A percentile compares a stretch with the other conserved stretches of the same genome.
These are phyloP conservation scores for Angomonas desouzai DNA, from an alignment of 208 protist genomes.

Conservation along the genomic window DNA sequence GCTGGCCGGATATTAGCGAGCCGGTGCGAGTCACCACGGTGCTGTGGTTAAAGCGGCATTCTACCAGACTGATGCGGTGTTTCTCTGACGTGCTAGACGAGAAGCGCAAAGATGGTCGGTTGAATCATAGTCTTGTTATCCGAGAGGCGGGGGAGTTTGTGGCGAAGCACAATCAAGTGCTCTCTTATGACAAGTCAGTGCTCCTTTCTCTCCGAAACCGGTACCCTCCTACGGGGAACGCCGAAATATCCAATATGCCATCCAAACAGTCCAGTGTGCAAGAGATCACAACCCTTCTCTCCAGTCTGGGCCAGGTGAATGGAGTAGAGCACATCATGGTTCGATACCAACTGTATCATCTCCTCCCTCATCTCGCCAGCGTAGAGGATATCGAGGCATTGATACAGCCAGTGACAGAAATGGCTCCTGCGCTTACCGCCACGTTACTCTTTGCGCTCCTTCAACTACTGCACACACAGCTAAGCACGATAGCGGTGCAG, in stretches of 20 bases:
- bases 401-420: background rate
- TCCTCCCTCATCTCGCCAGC: too few relatives aligned
- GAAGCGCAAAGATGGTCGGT: background rate
- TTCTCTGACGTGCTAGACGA: background rate
- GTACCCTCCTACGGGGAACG: too few relatives aligned
- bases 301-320: too few relatives aligned
- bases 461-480: background rate
- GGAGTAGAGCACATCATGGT: too few relatives aligned
- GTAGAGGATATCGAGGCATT: background rate
- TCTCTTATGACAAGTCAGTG: background rate
- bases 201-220: background rate
- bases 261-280: too few relatives aligned
- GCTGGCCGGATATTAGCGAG: constrained; percentile 1
- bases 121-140: background rate
- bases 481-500: background rate
- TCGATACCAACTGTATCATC: too few relatives aligned
- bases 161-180: background rate
- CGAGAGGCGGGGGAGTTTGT: background rate
- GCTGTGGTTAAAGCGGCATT: background rate
- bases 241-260: too few relatives aligned
- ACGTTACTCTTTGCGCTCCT: background rate
- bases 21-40: background rate
- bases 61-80: background rate
- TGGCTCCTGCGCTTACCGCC: background rate
- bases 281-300: too few relatives aligned